Evolutionary conservation across 2,329 filamentous ascomycete genomes (phyloP).

Genomic region (Cladophialophora carrionii): DNA sequence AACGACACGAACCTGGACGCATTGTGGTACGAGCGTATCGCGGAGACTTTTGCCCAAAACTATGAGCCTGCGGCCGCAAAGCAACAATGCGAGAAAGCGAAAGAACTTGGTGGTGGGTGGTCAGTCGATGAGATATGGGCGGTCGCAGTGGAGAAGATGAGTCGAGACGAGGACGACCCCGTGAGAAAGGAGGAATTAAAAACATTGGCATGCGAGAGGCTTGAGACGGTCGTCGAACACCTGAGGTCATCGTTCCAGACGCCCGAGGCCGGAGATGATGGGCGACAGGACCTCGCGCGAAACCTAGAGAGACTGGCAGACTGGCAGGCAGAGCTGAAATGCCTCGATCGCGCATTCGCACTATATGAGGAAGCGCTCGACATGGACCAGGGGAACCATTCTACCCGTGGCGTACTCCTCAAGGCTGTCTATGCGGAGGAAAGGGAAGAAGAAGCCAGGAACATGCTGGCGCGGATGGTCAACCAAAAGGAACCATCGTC

Average conservation of each 20-base stretch:
- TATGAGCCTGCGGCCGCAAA: slow-evolving; percentile 3
- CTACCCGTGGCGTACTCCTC: not conserved
- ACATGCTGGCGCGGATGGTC: not conserved
- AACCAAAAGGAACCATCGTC: not conserved
- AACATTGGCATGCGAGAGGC: not conserved
- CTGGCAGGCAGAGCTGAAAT: not conserved
- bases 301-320: not conserved
- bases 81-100: slow-evolving; percentile 5
- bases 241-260: not conserved
- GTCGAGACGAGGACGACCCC: not conserved
- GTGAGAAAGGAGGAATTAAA: not conserved
- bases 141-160: not conserved
- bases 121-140: slow-evolving; percentile 4
- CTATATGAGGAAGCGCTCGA: not conserved
- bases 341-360: not conserved
- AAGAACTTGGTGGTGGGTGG: slow-evolving; percentile 2
- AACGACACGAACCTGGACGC: slow-evolving; percentile 2
- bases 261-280: not conserved
- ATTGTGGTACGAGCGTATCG: slow-evolving; percentile 8
- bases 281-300: not conserved
- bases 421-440: not conserved
- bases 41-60: not conserved
- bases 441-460: not conserved
- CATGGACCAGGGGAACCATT: not conserved
- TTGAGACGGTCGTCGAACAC: not conserved